Percentiles rank a stretch among this genome's conserved stretches.
Evolutionary conservation across 192 early-diverging fungal genomes (phyloP).

Genomic region (Gonapodya sp.): DNA sequence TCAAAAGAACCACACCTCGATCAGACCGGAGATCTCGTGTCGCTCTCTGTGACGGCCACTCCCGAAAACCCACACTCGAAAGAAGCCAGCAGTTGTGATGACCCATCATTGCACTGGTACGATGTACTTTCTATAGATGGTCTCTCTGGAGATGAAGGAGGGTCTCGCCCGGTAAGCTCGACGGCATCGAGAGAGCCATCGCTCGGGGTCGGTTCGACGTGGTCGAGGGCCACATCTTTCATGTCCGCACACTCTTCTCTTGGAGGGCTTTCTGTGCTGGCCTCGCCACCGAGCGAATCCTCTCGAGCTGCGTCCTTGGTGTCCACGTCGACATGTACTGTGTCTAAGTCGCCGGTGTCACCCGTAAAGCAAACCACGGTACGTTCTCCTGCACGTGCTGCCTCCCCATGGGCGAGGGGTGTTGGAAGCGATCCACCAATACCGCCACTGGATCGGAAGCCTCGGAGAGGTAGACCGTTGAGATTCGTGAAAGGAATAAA

Average conservation of each 20-base stretch:
- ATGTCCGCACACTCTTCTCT: background rate
- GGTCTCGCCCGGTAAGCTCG: background rate
- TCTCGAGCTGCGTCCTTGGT: too few species aligned
- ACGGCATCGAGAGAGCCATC: background rate
- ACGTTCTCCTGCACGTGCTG: too few species aligned
- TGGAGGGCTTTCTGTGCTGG: too few species aligned
- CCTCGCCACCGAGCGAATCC: too few species aligned
- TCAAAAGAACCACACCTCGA: background rate
- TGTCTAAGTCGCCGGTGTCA: too few species aligned
- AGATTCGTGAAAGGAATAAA: background rate
- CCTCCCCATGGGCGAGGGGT: background rate
- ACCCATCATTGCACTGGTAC: background rate
- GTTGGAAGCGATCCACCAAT: background rate
- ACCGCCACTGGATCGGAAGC: background rate
- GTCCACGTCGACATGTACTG: too few species aligned
- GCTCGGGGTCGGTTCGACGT: background rate
- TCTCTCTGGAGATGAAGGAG: background rate
- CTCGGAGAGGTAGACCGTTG: background rate
- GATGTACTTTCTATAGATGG: background rate
- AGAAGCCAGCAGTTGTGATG: background rate
- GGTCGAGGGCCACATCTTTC: background rate
- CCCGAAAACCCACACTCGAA: background rate
- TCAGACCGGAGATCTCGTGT: background rate
- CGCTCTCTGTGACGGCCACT: background rate
- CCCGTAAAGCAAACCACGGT: too few species aligned